Base-by-base conservation (phyloP, 2,329 filamentous ascomycete genomes). In the Calonectria hongkongensis region DNA sequence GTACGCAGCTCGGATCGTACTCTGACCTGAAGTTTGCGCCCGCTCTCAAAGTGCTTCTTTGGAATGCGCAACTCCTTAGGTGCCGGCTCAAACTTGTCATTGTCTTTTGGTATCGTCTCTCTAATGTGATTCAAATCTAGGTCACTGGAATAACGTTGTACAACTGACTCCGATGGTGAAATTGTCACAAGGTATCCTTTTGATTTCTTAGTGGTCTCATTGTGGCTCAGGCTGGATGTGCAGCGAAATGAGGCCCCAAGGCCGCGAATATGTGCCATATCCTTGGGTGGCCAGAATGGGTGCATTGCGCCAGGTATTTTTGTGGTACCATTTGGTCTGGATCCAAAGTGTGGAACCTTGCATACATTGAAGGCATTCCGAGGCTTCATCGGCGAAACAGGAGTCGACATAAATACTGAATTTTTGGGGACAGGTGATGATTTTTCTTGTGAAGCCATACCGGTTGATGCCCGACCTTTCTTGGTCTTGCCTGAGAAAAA, bases 251-350 rank as follows among this genome's bases (percentile, higher is more conserved):
- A 30, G 28, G 28, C 7, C 16, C 76, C 76, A 43, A 78, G 70
- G 7, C 89, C 92, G 68, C 92, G 89, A 50, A 95, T 84, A 81
- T 95, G 94, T 1, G 88, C 84, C 80, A 91, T 91, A 8, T 87
- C 93, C 74, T 88, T 87, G 62, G 90, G 89, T 45, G 94, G 94
- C 93, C 94, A 97, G n/a, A 91, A 87, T 4, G 94, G 90, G 67
- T 94, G 88, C 74, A 87, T 85, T 10, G 92, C 88, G 2, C 93
- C 94, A 0, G 92, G 91, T n/a, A 93, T 87, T 78, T 91, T 94
- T 5, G 91, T 79, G 0, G 91, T 79, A 0, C 85, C 86, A 3
- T 82, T 78, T 5, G 86, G 85, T 68, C 84, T 88, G 30, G 82
- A 78, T 3, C 89, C 87, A 72, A 89, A 88, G 15, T 85, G 83